phyloP scores from a whole-genome alignment of 2,329 filamentous ascomycete species.

The Orbilia oligospora region DNA sequence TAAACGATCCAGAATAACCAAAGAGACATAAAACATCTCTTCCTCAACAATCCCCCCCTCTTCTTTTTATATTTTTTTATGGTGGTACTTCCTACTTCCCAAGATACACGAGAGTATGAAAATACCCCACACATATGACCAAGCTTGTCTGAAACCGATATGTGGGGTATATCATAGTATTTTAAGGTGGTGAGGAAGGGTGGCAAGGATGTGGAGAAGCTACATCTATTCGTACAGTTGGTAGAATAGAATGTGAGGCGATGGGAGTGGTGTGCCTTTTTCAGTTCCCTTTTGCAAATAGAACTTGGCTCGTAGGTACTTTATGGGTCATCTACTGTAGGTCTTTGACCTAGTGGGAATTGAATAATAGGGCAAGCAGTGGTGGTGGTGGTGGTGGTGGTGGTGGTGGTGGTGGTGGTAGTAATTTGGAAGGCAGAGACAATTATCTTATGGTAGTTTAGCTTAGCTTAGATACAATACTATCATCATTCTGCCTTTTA shows the following conservation, averaged over 20 bases:
- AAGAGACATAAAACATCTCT: no score
- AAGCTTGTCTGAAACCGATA: conserved; percentile 20
- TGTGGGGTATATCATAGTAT: conserved; percentile 47
- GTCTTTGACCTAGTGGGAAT: background rate
- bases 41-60: conserved; percentile 16
- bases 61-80: conserved; percentile 22
- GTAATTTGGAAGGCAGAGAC: conserved; percentile 24
- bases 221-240: conserved; percentile 10
- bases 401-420: conserved; percentile 3
- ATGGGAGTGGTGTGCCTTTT: conserved; percentile 22
- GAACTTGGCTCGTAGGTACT: background rate
- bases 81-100: conserved; percentile 4
- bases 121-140: conserved; percentile 9
- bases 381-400: conserved; percentile 13
- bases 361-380: background rate
- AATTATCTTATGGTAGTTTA: conserved; percentile 37
- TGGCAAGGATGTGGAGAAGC: conserved; percentile 8
- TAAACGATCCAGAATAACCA: no score
- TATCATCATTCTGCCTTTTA: conserved; percentile 44
- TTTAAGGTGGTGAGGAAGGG: conserved; percentile 25
- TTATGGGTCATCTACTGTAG: conserved; percentile 20
- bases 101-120: conserved; percentile 52
- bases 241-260: conserved; percentile 14
- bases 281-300: conserved; percentile 20
- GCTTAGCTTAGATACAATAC: conserved; percentile 18